Evolutionary conservation across 2,329 filamentous ascomycete species (phyloP), one percentile per base, ranked within the genome.

Genomic region (Aspergillus phoenicis): DNA sequence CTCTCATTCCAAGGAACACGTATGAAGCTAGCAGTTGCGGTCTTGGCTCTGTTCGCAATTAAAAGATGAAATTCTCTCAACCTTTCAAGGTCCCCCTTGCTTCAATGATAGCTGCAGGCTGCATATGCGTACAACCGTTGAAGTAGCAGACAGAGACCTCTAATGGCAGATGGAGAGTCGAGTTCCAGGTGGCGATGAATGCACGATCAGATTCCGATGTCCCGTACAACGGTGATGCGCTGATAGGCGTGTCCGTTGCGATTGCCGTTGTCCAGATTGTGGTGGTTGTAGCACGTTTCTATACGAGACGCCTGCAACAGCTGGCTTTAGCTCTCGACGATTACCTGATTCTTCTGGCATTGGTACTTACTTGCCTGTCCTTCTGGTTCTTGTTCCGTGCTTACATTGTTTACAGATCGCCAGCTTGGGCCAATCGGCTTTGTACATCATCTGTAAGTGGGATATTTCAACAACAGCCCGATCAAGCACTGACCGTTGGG

Each of bases 271-370:
- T 70, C 2, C 68, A 70, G 55, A 63, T 70, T 8, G 7, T 67
- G 5, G 60, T 68, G 13, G 67, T 70, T 10, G 60, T 49, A 4
- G 64, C 64, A 8, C 62, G 66, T 11, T 70, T 71, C 41, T 68
- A 65, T 60, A 68, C 66, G 17, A 65, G 68, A 10, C 64, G 60
- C 38, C 52, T 66, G 39, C 68, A 68, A 51, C 59, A 62, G 36
- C 55, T 64, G n/a, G 52, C 51, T 20, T 60, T 26, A 51, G 62
- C 63, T 1, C 13, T 64, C 6, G 69, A 71, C 57, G 69, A 70
- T 51, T 70, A 65, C 36, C 59, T 71, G 5, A 64, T 70, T 28
- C 54, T 71, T 15, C 38, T 68, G 49, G 67, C 69, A 11, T 45
- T 70, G 64, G 69, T 71, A 22, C 13, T 43, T 28, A 22, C 13